A percentile compares a stretch with the other conserved stretches of the same genome.
These are phyloP conservation scores for Spatholobus suberectus DNA, from an alignment of 306 rosid species.

Conservation along the genomic window DNA sequence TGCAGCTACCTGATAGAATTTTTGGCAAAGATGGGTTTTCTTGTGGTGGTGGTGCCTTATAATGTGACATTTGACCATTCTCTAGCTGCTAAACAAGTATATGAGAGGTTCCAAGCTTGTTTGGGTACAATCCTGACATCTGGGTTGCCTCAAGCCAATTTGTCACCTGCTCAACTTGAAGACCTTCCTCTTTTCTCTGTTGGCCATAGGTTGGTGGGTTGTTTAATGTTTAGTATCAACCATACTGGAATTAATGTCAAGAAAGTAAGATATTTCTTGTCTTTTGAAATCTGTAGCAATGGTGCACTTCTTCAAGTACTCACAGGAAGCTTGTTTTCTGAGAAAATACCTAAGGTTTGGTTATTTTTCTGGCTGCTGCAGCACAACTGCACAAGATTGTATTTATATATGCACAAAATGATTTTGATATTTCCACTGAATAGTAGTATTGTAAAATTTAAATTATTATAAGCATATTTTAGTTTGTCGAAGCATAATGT, in stretches of 20 bases:
- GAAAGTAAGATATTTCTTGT: conserved; percentile 20
- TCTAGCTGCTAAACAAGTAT: conserved; percentile 75
- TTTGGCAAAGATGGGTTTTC: conserved; percentile 84
- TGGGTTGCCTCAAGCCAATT: conserved; percentile 75
- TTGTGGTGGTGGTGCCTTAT: conserved; percentile 81
- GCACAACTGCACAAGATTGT: not conserved
- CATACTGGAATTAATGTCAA: conserved; percentile 29
- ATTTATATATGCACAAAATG: not conserved
- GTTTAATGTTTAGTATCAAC: conserved; percentile 34
- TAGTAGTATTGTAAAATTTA: not conserved
- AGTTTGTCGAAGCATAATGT: conserved; percentile 34
- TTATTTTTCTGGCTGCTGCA: conserved; percentile 36
- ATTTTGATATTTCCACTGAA: conserved; percentile 17
- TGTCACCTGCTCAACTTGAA: conserved; percentile 66
- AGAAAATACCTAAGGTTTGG: conserved; percentile 63
- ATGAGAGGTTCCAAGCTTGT: conserved; percentile 76
- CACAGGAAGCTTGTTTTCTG: conserved; percentile 57
- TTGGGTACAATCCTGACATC: conserved; percentile 63
- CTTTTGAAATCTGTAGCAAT: conserved; percentile 43
- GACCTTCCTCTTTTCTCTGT: conserved; percentile 81
- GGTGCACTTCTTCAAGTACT: conserved; percentile 65
- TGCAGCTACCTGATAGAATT: conserved; percentile 73
- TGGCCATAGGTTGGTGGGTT: conserved; percentile 77
- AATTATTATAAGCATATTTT: not conserved
- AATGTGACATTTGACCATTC: conserved; percentile 92